Conservation (phyloP, 768 basidiomycete genomes). For the Serendipita sp. region DNA sequence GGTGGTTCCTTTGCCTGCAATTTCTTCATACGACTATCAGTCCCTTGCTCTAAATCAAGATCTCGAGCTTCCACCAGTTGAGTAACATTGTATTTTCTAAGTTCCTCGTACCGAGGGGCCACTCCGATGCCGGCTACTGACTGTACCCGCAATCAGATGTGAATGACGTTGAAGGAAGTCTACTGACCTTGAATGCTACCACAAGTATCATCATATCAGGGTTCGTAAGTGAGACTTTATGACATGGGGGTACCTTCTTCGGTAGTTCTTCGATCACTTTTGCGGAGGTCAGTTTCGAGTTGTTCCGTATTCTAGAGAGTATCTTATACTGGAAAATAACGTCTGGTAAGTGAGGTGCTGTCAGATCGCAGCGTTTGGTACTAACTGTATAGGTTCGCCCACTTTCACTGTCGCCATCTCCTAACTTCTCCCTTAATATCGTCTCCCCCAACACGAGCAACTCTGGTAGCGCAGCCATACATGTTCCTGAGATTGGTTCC, state of each 20-base stretch:
- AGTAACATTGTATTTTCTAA: background rate
- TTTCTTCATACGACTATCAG: background rate
- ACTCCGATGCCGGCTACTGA: conserved; percentile 1
- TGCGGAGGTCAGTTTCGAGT: background rate
- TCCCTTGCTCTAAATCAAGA: background rate
- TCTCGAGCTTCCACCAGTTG: background rate
- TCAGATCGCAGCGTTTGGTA: background rate
- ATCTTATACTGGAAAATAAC: background rate
- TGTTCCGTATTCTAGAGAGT: background rate
- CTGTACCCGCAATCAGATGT: background rate
- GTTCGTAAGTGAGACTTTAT: background rate
- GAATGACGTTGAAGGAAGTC: background rate
- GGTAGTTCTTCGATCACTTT: background rate
- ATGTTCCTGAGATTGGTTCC: background rate
- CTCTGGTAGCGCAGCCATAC: background rate
- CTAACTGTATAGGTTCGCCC: background rate
- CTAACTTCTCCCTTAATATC: background rate
- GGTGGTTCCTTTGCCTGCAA: too few species aligned
- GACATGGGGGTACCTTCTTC: background rate
- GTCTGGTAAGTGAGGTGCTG: too few species aligned
- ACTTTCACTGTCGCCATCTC: background rate
- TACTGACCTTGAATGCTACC: background rate
- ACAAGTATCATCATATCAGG: background rate
- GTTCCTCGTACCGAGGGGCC: background rate
- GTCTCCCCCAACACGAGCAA: background rate